A percentile compares a stretch with the other conserved stretches of the same genome.
Conservation (phyloP, 352 stramenopile genomes). For the Nothophytophthora sp. region DNA sequence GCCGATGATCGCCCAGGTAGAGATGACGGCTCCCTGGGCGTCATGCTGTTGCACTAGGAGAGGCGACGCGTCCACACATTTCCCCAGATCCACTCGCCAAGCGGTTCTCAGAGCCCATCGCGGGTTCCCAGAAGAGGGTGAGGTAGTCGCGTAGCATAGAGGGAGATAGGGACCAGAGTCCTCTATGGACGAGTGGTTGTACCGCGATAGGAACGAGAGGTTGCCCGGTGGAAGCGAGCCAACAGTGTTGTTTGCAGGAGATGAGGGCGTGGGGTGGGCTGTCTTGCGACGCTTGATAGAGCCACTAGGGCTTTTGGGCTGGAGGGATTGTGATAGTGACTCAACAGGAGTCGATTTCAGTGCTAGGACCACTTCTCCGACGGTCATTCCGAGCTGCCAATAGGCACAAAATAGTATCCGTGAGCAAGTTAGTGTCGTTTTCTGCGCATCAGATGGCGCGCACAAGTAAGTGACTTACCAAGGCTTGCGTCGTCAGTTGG, state of each 20-base stretch:
- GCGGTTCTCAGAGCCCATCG: slow-evolving; percentile 12
- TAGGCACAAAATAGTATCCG: neutral
- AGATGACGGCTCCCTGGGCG: neutral
- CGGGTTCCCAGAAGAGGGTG: neutral
- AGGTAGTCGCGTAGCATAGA: slow-evolving; percentile 4
- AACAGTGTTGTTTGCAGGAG: neutral
- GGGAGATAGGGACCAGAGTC: slow-evolving; percentile 13
- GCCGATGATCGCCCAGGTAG: slow-evolving; percentile 40
- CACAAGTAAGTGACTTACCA: slow-evolving; percentile 22
- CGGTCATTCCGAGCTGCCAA: slow-evolving; percentile 23
- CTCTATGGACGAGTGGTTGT: slow-evolving; percentile 24
- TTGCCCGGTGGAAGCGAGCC: neutral
- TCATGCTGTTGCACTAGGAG: slow-evolving; percentile 33
- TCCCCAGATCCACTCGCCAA: slow-evolving; percentile 44
- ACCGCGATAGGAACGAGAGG: slow-evolving; percentile 22
- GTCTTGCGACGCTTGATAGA: slow-evolving; percentile 21
- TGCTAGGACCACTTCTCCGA: slow-evolving; percentile 11
- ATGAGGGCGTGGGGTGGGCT: neutral
- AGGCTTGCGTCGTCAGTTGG: slow-evolving; percentile 11
- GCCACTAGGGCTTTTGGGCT: neutral
- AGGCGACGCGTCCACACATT: slow-evolving; percentile 70
- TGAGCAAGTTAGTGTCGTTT: neutral
- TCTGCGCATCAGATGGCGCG: neutral
- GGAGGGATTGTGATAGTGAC: no score
- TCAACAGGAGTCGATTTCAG: neutral